Evolutionary conservation across 805 yeast genomes (phyloP).

Genomic region (Starmera dryadoides): DNA sequence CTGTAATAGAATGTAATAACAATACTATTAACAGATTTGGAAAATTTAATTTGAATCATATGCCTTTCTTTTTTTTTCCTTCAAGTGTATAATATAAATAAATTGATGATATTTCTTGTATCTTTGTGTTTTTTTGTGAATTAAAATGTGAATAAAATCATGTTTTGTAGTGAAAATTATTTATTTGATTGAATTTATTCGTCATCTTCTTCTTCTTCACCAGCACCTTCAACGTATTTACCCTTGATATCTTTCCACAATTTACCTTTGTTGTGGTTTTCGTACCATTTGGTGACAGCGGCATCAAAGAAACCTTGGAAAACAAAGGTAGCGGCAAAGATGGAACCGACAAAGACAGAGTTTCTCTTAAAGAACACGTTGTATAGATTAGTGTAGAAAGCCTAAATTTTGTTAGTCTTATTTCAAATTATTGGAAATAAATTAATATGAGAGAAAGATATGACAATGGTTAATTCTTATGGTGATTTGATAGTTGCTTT

Average conservation of each 20-base stretch:
- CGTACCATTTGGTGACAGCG: constrained; percentile 64
- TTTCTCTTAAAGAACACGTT: constrained; percentile 81
- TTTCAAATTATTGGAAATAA: too few species aligned
- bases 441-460: too few species aligned
- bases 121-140: background rate
- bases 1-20: background rate
- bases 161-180: too few species aligned
- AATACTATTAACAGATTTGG: background rate
- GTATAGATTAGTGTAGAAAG: constrained; percentile 43
- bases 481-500: too few species aligned
- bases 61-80: background rate
- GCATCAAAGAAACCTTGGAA: constrained; percentile 74
- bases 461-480: too few species aligned
- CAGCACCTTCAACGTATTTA: constrained; percentile 49
- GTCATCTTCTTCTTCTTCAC: constrained; percentile 48
- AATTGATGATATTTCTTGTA: too few species aligned
- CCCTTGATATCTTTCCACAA: constrained; percentile 77
- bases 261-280: constrained; percentile 75
- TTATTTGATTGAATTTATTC: constrained; percentile 22
- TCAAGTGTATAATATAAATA: background rate
- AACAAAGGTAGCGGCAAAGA: constrained; percentile 77
- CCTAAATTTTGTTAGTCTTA: constrained; percentile 11
- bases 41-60: background rate
- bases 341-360: constrained; percentile 76
- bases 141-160: too few species aligned